These are phyloP conservation scores for Colletotrichum echinochloae DNA, from an alignment of 2,329 filamentous ascomycete genomes.

Conservation along the genomic window DNA sequence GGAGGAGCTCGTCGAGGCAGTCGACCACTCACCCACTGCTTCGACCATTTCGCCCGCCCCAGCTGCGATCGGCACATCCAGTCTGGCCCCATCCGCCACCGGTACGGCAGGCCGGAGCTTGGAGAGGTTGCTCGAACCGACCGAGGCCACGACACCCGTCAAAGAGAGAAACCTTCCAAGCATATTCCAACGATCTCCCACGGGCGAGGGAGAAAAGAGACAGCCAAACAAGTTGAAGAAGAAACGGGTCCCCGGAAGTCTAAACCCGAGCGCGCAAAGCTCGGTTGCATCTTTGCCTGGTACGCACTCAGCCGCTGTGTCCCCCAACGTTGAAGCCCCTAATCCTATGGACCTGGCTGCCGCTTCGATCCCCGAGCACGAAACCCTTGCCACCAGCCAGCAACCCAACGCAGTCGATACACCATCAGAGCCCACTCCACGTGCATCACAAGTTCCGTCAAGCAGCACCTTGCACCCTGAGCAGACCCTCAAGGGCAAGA, in stretches of 20 bases:
- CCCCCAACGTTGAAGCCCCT: slow-evolving; percentile 58
- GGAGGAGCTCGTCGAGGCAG: slow-evolving; percentile 30
- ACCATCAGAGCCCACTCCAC: slow-evolving; percentile 60
- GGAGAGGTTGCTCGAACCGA: slow-evolving; percentile 59
- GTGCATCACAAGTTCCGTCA: slow-evolving; percentile 59
- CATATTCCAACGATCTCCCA: slow-evolving; percentile 78
- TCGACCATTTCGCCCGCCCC: slow-evolving; percentile 46
- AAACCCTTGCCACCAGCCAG: slow-evolving; percentile 16
- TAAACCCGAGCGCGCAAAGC: slow-evolving; percentile 90
- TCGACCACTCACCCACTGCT: slow-evolving; percentile 29
- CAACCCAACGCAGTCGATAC: slow-evolving; percentile 26
- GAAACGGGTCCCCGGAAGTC: slow-evolving; percentile 79
- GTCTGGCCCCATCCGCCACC: slow-evolving; percentile 47
- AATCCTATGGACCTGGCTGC: slow-evolving; percentile 59
- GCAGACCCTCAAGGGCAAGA: slow-evolving; percentile 70
- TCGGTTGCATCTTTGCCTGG: slow-evolving; percentile 80
- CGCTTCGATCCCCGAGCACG: slow-evolving; percentile 38
- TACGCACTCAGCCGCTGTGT: slow-evolving; percentile 55
- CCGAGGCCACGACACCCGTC: slow-evolving; percentile 64
- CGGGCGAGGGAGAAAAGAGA: slow-evolving; percentile 70
- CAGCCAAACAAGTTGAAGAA: slow-evolving; percentile 94
- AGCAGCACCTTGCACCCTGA: slow-evolving; percentile 57
- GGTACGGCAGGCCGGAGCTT: slow-evolving; percentile 59
- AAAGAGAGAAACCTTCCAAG: slow-evolving; percentile 76
- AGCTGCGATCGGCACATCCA: slow-evolving; percentile 45